Evolutionary conservation across 192 early-diverging fungal species (phyloP).

Genomic region (Coemansia sp.): DNA sequence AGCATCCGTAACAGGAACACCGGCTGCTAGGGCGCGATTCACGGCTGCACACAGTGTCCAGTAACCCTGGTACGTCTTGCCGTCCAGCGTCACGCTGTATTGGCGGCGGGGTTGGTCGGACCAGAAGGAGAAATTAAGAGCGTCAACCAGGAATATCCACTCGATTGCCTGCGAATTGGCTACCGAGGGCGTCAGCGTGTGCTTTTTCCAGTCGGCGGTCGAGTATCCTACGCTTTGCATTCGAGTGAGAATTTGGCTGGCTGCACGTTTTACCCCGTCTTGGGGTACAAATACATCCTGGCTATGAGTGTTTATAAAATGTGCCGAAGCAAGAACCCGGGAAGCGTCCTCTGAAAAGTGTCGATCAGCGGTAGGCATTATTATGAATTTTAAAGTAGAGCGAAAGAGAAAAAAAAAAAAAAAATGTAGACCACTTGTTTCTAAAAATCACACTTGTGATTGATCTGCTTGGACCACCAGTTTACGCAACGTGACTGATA

Average conservation of each 20-base stretch:
- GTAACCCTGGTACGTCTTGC: slow-evolving; percentile 69
- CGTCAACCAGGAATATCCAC: slow-evolving; percentile 83
- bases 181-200: slow-evolving; percentile 65
- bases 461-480: slow-evolving; percentile 11
- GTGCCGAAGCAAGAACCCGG: slow-evolving; percentile 43
- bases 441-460: background rate
- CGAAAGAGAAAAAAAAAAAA: background rate
- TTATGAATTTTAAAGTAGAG: slow-evolving; percentile 5
- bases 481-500: slow-evolving; percentile 45
- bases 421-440: background rate
- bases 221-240: slow-evolving; percentile 66
- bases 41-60: slow-evolving; percentile 82
- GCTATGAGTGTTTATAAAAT: slow-evolving; percentile 56
- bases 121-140: slow-evolving; percentile 90
- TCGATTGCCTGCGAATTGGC: slow-evolving; percentile 62
- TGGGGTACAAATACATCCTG: slow-evolving; percentile 62
- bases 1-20: slow-evolving; percentile 63
- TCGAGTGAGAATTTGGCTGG: slow-evolving; percentile 60
- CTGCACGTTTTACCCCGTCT: slow-evolving; percentile 57
- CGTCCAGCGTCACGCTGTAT: slow-evolving; percentile 64
- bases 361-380: slow-evolving; percentile 24
- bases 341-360: background rate
- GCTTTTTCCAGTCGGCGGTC: slow-evolving; percentile 63
- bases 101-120: slow-evolving; percentile 55
- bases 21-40: slow-evolving; percentile 65